Base-by-base conservation (phyloP, 2,329 filamentous ascomycete species). In the Ceratocystis destructans region DNA sequence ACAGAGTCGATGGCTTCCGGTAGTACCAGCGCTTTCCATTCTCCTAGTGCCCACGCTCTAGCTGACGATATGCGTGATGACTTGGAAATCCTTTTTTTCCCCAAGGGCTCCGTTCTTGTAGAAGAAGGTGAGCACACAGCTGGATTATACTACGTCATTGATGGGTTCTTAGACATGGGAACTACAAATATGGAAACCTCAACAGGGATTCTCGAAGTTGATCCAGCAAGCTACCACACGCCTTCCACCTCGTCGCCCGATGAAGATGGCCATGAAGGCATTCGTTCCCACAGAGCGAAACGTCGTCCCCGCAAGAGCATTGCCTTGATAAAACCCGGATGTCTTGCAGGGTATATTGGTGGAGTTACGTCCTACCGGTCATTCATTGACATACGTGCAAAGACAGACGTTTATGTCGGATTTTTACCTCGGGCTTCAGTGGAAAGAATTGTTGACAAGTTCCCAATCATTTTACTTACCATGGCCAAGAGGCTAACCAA, bases 101-200 rank as follows among this genome's bases (percentile, higher is more conserved):
- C 92, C 0, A 90, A 97, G 74, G 92, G 89, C 1, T 93, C 94
- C 1, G 88, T 99, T 0, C 81, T 99, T 17, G 92, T 99, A 0
- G 94, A 99, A 72, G 92, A 97, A 76, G 93, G 94, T 8, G 94
- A 99, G 74, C 84, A 94, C n/a, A 96, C 95, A 71, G 94, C 94
- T 0, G 94, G 94, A 0, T 75, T 99, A 0, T 99, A 99, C 77
- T 99, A 99, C 75, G 93, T 99, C 2, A 88, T 99, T 62, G 94
- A 99, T 74, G 94, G 94, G 0, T 99, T 99, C 71, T 78, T 99
- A 45, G 94, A 99, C 72, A 92, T 97, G 55, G 67, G 67, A 22
- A 66, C 67, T 8, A 68, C 64, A n/a, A 66, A 66, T 17, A 64
- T 57, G 8, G 67, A 68, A 37, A 31, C 41, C 6, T 20, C 48